Conservation (phyloP, 192 early-diverging fungal species). For the Lunasporangiospora selenospora region DNA sequence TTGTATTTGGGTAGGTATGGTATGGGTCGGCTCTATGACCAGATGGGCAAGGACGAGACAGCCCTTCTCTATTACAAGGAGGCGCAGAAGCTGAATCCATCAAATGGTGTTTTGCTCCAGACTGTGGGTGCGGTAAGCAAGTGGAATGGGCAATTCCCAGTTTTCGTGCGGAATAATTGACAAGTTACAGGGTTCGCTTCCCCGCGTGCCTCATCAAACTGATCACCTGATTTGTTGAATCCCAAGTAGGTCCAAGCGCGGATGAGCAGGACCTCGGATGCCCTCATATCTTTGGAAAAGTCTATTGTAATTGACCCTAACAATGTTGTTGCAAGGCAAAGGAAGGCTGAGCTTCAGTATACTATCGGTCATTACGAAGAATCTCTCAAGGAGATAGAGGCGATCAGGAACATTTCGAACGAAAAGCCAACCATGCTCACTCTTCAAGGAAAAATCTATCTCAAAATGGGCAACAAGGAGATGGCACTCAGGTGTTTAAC, state of each 20-base stretch:
- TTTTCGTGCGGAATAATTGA: background rate
- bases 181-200: conserved; percentile 1
- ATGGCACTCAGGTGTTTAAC: conserved; percentile 67
- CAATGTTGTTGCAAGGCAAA: conserved; percentile 67
- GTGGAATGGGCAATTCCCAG: background rate
- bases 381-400: conserved; percentile 69
- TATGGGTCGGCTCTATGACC: conserved; percentile 73
- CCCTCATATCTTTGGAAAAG: conserved; percentile 66
- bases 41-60: conserved; percentile 73
- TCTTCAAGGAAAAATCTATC: conserved; percentile 65
- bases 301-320: conserved; percentile 61
- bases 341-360: conserved; percentile 69
- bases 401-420: conserved; percentile 54
- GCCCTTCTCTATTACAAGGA: conserved; percentile 77
- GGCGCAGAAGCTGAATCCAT: conserved; percentile 75
- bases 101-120: conserved; percentile 74
- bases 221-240: background rate
- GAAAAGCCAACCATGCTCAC: conserved; percentile 69
- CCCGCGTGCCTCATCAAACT: background rate
- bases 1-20: conserved; percentile 65
- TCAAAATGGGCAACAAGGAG: conserved; percentile 53
- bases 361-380: conserved; percentile 62
- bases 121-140: conserved; percentile 70
- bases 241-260: conserved; percentile 60
- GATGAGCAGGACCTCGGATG: conserved; percentile 55